phyloP scores from a whole-genome alignment of 1,284 basidiomycete species.

The Ustilago curta region DNA sequence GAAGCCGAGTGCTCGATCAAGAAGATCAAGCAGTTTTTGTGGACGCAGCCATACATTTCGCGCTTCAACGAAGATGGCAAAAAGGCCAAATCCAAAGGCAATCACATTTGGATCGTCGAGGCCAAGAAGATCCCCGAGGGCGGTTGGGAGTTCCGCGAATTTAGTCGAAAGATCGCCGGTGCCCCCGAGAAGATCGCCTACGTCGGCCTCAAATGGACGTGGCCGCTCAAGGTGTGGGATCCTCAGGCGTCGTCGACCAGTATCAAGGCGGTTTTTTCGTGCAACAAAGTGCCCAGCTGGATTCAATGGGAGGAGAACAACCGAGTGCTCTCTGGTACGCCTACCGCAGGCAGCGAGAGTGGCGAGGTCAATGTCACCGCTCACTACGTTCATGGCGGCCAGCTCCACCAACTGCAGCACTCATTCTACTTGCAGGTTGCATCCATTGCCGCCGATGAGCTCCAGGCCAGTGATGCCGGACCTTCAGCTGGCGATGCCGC shows the following conservation, averaged over 20 bases:
- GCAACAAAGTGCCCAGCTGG: conserved; percentile 85
- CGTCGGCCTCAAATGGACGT: conserved; percentile 81
- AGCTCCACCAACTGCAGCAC: conserved; percentile 63
- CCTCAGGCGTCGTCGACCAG: conserved; percentile 76
- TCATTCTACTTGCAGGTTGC: conserved; percentile 62
- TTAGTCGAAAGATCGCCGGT: conserved; percentile 73
- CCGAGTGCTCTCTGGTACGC: conserved; percentile 60
- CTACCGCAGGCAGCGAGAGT: conserved; percentile 47
- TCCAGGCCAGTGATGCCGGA: conserved; percentile 34
- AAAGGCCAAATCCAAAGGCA: conserved; percentile 99
- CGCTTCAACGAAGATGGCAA: conserved; percentile 98
- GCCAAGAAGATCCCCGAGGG: conserved; percentile 84
- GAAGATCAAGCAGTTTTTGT: conserved; percentile 90
- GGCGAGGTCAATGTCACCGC: conserved; percentile 61
- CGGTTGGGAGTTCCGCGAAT: conserved; percentile 89
- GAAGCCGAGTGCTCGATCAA: conserved; percentile 74
- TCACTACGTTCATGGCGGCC: conserved; percentile 59
- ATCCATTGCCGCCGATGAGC: conserved; percentile 36
- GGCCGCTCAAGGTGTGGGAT: conserved; percentile 96
- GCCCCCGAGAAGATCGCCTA: conserved; percentile 75
- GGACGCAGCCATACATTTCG: conserved; percentile 90
- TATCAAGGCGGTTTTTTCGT: conserved; percentile 81
- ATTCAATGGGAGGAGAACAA: conserved; percentile 81
- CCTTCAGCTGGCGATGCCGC: conserved; percentile 27
- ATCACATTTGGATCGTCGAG: conserved; percentile 99